A percentile compares a stretch with the other conserved stretches of the same genome.
phyloP scores from a whole-genome alignment of 306 rosid species.

The Fragaria vesca region DNA sequence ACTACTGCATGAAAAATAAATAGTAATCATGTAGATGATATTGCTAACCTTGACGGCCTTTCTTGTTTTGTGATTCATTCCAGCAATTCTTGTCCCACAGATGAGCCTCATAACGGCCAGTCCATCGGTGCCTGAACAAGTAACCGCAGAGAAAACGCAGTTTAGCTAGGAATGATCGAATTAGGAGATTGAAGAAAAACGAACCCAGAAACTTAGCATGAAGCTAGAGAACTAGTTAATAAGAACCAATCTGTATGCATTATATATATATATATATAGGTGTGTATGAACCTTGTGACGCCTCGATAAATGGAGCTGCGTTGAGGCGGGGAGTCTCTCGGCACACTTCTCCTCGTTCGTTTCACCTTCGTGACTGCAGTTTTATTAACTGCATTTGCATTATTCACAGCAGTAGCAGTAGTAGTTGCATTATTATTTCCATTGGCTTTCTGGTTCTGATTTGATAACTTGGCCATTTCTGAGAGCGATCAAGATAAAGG shows the following conservation, averaged over 20 bases:
- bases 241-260: background rate
- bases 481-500: background rate
- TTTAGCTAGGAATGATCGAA: background rate
- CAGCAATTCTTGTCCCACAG: conserved; percentile 88
- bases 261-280: background rate
- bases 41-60: conserved; percentile 74
- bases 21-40: background rate
- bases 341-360: conserved; percentile 61
- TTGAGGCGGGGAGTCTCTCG: conserved; percentile 73
- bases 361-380: conserved; percentile 38
- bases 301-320: conserved; percentile 80
- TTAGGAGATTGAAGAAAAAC: background rate
- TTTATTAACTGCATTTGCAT: background rate
- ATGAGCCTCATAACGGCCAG: conserved; percentile 88
- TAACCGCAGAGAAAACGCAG: background rate
- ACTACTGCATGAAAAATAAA: background rate
- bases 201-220: background rate
- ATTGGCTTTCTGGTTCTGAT: conserved; percentile 28
- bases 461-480: conserved; percentile 55
- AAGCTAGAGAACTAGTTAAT: too few relatives aligned
- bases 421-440: conserved; percentile 15
- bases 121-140: conserved; percentile 65
- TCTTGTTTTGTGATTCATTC: conserved; percentile 81
- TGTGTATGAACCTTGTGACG: conserved; percentile 58
- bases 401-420: background rate